phyloP scores from a whole-genome alignment of 2,329 filamentous ascomycete species.

The Neocucurbitaria cava region DNA sequence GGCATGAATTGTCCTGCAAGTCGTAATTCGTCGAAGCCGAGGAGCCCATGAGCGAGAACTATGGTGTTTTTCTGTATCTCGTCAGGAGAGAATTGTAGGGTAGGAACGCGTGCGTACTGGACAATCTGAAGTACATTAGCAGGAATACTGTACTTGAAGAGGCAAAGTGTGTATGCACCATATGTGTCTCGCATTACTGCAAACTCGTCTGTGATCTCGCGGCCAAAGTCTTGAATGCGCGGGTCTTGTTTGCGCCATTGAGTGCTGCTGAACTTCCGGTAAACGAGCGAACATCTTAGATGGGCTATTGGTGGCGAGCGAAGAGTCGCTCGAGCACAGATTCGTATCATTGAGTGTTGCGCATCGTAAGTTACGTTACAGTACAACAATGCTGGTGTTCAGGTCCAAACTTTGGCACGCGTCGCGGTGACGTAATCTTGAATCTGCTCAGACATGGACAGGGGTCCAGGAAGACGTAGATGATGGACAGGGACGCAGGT shows the following conservation, averaged over 20 bases:
- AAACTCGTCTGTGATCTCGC: constrained; percentile 66
- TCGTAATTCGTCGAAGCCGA: constrained; percentile 69
- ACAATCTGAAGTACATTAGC: constrained; percentile 37
- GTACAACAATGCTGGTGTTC: constrained; percentile 9
- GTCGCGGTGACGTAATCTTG: constrained; percentile 33
- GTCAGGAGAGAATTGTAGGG: constrained; percentile 37
- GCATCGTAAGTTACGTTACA: constrained; percentile 24
- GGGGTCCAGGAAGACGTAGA: constrained; percentile 7
- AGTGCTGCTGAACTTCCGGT: constrained; percentile 32
- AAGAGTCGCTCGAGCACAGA: constrained; percentile 31
- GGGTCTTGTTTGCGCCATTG: constrained; percentile 51
- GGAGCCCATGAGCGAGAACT: constrained; percentile 69
- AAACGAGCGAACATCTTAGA: constrained; percentile 1
- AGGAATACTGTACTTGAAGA: too few relatives aligned
- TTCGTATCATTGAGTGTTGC: constrained; percentile 40
- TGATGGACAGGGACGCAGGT: background rate
- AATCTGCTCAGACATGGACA: constrained; percentile 8
- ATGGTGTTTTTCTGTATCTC: constrained; percentile 59
- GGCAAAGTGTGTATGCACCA: constrained; percentile 44
- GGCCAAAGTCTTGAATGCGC: constrained; percentile 59
- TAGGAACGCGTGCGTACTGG: constrained; percentile 31
- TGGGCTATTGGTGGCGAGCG: constrained; percentile 23
- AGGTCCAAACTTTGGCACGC: constrained; percentile 15
- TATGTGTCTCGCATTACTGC: constrained; percentile 66
- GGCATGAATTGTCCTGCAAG: constrained; percentile 62